phyloP scores from a whole-genome alignment of 306 rosid genomes.

The Astragalus membranaceus region DNA sequence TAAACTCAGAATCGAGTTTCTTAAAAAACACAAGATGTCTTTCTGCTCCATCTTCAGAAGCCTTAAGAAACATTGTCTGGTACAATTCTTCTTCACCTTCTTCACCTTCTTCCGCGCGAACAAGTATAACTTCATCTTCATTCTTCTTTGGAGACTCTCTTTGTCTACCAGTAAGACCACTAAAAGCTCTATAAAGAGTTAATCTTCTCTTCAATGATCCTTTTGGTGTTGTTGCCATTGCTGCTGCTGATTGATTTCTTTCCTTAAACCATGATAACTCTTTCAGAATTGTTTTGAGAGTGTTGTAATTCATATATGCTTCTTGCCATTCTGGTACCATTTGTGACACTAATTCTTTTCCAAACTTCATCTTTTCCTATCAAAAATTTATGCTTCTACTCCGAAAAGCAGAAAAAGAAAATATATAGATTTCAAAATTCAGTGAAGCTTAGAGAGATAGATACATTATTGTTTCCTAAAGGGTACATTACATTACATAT shows the following conservation, averaged over 20 bases:
- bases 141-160: slow-evolving; percentile 29
- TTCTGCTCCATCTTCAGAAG: slow-evolving; percentile 42
- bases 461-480: neutral
- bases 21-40: slow-evolving; percentile 48
- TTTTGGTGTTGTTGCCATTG: slow-evolving; percentile 37
- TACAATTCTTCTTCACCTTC: slow-evolving; percentile 31
- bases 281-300: slow-evolving; percentile 43
- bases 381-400: neutral
- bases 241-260: neutral
- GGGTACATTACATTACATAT: too few relatives aligned
- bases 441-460: neutral
- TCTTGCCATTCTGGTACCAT: slow-evolving; percentile 80
- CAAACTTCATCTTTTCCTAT: slow-evolving; percentile 54
- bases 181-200: slow-evolving; percentile 59
- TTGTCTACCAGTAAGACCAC: slow-evolving; percentile 43
- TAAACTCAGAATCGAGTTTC: slow-evolving; percentile 65
- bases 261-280: slow-evolving; percentile 18
- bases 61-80: slow-evolving; percentile 45
- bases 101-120: slow-evolving; percentile 17
- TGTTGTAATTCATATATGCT: slow-evolving; percentile 63
- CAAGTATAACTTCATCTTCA: slow-evolving; percentile 58
- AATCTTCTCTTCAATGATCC: slow-evolving; percentile 44
- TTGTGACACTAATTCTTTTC: slow-evolving; percentile 63
- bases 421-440: neutral
- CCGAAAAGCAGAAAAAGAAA: neutral